Conservation (phyloP, 2,329 filamentous ascomycete species). For the Claviceps pusilla region DNA sequence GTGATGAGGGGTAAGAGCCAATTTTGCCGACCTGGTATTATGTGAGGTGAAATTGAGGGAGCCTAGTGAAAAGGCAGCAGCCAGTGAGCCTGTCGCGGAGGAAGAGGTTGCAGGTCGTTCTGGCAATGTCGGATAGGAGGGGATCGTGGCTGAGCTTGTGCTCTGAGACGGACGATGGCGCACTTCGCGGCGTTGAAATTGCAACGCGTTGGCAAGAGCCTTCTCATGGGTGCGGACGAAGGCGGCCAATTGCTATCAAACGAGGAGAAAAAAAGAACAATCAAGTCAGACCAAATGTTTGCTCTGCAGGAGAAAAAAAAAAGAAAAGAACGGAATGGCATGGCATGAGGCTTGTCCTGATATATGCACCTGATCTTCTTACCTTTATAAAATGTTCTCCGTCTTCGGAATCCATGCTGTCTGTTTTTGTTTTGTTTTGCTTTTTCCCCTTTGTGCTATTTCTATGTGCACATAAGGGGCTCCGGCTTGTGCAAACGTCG, state of each 20-base stretch:
- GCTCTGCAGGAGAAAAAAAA: too few relatives aligned
- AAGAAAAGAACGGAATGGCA: background rate
- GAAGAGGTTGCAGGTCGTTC: conserved; percentile 50
- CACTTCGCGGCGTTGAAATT: conserved; percentile 57
- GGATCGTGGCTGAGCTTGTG: conserved; percentile 41
- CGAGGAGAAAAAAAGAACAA: background rate
- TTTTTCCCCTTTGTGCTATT: conserved; percentile 12
- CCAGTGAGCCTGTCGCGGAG: conserved; percentile 60
- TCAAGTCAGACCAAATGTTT: conserved; percentile 14
- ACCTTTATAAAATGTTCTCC: conserved; percentile 81
- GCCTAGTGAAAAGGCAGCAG: conserved; percentile 74
- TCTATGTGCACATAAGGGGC: background rate
- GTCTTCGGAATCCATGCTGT: conserved; percentile 73
- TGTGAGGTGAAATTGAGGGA: conserved; percentile 74
- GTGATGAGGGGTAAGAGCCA: conserved; percentile 88
- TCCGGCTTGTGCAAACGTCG: background rate
- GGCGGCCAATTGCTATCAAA: conserved; percentile 68
- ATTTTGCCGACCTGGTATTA: conserved; percentile 72
- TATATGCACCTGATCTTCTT: conserved; percentile 10
- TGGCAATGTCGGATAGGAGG: conserved; percentile 41
- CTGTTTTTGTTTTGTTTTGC: conserved; percentile 7
- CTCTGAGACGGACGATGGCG: conserved; percentile 57
- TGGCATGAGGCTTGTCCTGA: background rate
- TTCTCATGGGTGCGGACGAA: conserved; percentile 97
- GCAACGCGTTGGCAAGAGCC: conserved; percentile 86